Evolutionary conservation across 208 protist species (phyloP), one percentile per base, ranked within the genome.

Genomic region (Crithidia expoeki): DNA sequence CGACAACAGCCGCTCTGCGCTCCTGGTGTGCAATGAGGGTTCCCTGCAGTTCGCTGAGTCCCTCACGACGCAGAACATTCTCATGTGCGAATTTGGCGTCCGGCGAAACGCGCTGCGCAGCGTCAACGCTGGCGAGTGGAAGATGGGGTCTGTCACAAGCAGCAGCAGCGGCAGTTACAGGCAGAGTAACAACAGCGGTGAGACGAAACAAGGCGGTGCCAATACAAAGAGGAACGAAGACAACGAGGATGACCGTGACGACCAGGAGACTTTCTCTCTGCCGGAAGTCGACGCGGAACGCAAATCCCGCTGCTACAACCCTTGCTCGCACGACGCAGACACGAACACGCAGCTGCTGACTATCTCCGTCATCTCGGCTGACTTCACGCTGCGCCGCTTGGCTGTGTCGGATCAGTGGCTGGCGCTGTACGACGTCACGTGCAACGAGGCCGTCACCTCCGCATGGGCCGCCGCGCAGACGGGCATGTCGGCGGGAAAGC

Each of bases 361-460:
- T 16, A 65, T 89, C 30, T 70, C 73, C 1, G 85, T 89, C 56
- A 67, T 95, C 30, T 83, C 86, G 4, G 65, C 89, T 42, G 83
- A 91, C 36, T 94, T 97, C 51, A 92, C 89, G 23, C 74, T 97
- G 33, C 72, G 81, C 56, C 88, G 88, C n/a, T 85, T 97, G 46
- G 84, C 89, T 44, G 65, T 97, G 21, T 93, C 89, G 9, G 84
- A 90, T 58, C 89, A 94, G 76, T 97, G 92, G 92, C 78, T 94
- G 47, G 77, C 72, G 34, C 60, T 95, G 34, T 88, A 90, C 74
- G 90, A 97, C 61, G 82, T 84, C 58, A 63, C 92, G 47, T 90
- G 80, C 71, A 92, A 94, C 72, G 88, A 94, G 71, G 69, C 73
- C 3, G 79, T 94, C 14, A 28, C 81, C 49, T 53, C 63, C 7